phyloP scores from a whole-genome alignment of 2,329 filamentous ascomycete species.

The Trichoderma harzianum region DNA sequence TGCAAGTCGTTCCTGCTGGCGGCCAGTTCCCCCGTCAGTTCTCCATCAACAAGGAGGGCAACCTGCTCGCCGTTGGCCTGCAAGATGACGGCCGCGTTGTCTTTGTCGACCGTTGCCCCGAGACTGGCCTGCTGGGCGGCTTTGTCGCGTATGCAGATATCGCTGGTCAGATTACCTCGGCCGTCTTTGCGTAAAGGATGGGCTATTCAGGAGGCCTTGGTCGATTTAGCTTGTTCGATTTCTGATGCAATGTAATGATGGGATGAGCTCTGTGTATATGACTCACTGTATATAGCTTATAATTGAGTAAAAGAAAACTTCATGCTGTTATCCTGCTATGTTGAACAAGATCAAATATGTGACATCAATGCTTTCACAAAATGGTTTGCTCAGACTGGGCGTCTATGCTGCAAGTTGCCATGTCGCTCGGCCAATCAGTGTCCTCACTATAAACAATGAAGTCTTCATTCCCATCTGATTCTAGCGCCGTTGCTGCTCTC shows the following conservation, averaged over 20 bases:
- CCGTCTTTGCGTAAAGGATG: slow-evolving; percentile 40
- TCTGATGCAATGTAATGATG: background rate
- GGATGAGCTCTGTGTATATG: background rate
- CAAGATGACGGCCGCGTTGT: slow-evolving; percentile 60
- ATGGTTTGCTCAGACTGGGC: background rate
- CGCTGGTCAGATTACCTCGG: slow-evolving; percentile 44
- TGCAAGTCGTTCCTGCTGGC: slow-evolving; percentile 60
- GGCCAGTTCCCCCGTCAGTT: slow-evolving; percentile 66
- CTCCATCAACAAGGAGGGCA: slow-evolving; percentile 61
- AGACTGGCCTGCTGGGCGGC: slow-evolving; percentile 54
- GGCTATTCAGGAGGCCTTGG: slow-evolving; percentile 28
- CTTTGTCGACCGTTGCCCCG: slow-evolving; percentile 57
- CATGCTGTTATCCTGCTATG: background rate
- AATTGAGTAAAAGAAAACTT: background rate
- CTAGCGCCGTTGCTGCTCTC: background rate
- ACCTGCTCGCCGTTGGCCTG: slow-evolving; percentile 62
- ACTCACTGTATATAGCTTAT: background rate
- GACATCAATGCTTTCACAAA: background rate
- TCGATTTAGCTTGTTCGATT: background rate
- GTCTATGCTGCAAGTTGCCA: background rate
- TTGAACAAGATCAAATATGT: background rate
- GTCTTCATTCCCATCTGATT: background rate
- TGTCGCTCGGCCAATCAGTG: background rate
- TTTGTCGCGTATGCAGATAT: slow-evolving; percentile 43
- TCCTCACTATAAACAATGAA: background rate